Conservation (phyloP, 257 asterid genomes). For the Nicotiana attenuata region DNA sequence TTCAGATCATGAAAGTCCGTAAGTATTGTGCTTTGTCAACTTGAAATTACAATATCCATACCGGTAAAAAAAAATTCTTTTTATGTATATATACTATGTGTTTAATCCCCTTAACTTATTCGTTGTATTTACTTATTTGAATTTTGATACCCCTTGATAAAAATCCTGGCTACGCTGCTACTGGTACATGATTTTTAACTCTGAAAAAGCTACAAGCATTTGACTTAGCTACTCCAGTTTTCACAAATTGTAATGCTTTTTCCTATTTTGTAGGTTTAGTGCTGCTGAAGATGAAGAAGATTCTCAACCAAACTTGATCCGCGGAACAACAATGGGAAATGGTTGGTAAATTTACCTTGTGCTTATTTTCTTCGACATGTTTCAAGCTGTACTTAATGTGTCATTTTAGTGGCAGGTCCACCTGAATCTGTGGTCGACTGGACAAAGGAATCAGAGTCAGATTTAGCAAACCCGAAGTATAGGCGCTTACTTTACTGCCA, state of each 20-base stretch:
- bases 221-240: no score
- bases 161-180: no score
- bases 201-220: no score
- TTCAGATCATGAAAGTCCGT: slow-evolving; percentile 91
- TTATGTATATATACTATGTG: no score
- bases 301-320: slow-evolving; percentile 34
- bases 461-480: slow-evolving; percentile 57
- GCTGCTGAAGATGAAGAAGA: slow-evolving; percentile 74
- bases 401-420: slow-evolving; percentile 48
- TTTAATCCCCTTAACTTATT: no score
- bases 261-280: slow-evolving; percentile 49
- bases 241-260: neutral
- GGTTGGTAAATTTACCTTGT: slow-evolving; percentile 28
- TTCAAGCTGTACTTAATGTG: slow-evolving; percentile 4
- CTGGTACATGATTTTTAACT: no score
- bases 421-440: slow-evolving; percentile 81
- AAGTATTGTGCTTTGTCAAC: slow-evolving; percentile 29
- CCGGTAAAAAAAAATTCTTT: no score
- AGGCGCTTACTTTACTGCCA: slow-evolving; percentile 96
- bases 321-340: slow-evolving; percentile 69
- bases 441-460: slow-evolving; percentile 78
- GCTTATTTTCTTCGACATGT: neutral
- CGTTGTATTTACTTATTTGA: no score
- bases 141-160: no score
- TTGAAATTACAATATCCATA: neutral